Base-by-base conservation (phyloP, 1,284 basidiomycete genomes). In the Heterobasidion parviporum region DNA sequence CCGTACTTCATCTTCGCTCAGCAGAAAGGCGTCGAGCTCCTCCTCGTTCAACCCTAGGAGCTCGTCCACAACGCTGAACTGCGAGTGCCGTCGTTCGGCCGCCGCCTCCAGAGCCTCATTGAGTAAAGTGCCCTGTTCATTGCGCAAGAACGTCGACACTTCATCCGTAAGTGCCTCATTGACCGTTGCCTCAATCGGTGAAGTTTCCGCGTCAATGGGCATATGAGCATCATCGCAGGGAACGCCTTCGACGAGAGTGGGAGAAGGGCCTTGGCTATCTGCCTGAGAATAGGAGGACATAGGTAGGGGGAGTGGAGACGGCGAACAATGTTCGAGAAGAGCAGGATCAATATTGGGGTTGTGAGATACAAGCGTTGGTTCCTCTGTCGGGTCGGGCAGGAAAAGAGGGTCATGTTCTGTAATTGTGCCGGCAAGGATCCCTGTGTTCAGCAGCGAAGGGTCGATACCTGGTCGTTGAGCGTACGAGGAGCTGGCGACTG, bases 31-130 rank as follows among this genome's bases (percentile, higher is more conserved):
- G 67, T 98, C 92, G 49, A 99, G 77, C 70, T 99, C 97, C 7
- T 88, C 92, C 64, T 99, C 97, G 71, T 99, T 91, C 32, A 98
- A 74, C 43, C 88, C 92, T 18, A 78, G 69, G 47, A 96, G 74
- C 57, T 92, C 88, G 57, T 84, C 82, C 6, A 80, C 79, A 20
- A 75, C 72, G 3, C 64, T 51, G 48, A 82, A 78, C 38, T 79
- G 72, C 36, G 80, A 77, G 15, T 77, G 74, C 18, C 81, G 77
- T 45, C 82, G 74, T 60, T 79, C 73, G 20, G 87, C 82, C 0
- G 77, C 84, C 61, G 85, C 83, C 52, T 85, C 75, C 3, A 92
- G 72, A 5, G 83, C 85, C 16, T 76, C 74, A 9, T 73, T 70
- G 7, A 91, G 70, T 63, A 75, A 66, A 15, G 73, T 65, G 26